Evolutionary conservation across 228 moss, liverwort and hornwort genomes (phyloP), one percentile per base, ranked within the genome.

Genomic region (Sphagnum fallax): DNA sequence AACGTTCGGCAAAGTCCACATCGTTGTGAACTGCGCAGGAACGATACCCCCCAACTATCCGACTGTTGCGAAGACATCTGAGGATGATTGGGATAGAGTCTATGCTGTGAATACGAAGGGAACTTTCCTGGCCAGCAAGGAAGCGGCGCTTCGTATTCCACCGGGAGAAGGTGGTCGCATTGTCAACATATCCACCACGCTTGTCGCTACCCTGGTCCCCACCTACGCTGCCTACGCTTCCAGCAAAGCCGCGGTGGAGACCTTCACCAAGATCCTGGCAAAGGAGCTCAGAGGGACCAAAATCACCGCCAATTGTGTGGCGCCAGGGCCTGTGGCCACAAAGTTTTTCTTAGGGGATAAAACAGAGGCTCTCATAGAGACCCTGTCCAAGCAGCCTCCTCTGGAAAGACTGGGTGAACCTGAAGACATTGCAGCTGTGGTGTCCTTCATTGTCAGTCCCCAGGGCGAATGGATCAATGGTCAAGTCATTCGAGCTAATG

Each of bases 191-290:
- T 80, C 81, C 18, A 73, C 65, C 7, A 61, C 71, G 0, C 47
- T 74, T 5, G 79, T 79, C 49, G 68, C 66, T 49, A 16, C 50
- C 6, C 8, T 74, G 5, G 0, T 52, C 5, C 87, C 83, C 6
- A 80, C 75, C 6, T 93, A 91, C 51, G 76, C 65, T 47, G 71
- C 63, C 0, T 89, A 92, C 16, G 67, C 76, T 14, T 69, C 89
- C 0, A 75, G 74, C 50, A 88, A 92, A 72, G 85, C 87, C 4
- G 89, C 89, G 0, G 92, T 92, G 67, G 92, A 92, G 62, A 63
- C 65, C 6, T 77, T 88, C 16, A 84, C 84, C 59, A 80, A 53
- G 16, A 80, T 79, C 10, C 47, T 88, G 48, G 83, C 88, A 10
- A 88, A 86, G 84, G 92, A 90, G 80, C 60, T 90, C 68, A 73